Conservation (phyloP, 768 basidiomycete genomes). For the Tulasnella sp. region DNA sequence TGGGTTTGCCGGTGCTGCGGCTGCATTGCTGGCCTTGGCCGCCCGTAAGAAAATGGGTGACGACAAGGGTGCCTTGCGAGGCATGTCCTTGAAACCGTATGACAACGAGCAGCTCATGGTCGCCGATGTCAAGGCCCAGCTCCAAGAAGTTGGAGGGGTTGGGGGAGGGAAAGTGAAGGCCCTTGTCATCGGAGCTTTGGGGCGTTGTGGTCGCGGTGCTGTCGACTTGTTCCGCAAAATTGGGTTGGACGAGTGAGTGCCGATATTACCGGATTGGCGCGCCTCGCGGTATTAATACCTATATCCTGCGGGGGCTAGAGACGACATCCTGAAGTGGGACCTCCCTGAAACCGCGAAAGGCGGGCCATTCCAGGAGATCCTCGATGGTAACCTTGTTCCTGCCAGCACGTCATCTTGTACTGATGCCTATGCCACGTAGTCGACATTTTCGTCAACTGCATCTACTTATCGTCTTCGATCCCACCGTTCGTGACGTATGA, state of each 20-base stretch:
- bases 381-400: conserved; percentile 39
- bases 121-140: conserved; percentile 45
- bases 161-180: conserved; percentile 50
- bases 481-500: conserved; percentile 69
- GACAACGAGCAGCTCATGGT: conserved; percentile 79
- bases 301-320: conserved; percentile 37
- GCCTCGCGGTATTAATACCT: background rate
- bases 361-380: conserved; percentile 89
- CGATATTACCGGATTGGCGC: background rate
- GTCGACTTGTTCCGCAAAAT: conserved; percentile 93
- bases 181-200: conserved; percentile 91
- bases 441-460: conserved; percentile 98
- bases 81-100: conserved; percentile 53
- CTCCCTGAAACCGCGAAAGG: conserved; percentile 93
- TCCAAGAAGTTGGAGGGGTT: conserved; percentile 51
- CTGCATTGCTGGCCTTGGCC: conserved; percentile 65
- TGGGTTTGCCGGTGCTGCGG: conserved; percentile 82
- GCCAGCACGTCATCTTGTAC: background rate
- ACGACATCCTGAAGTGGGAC: conserved; percentile 96
- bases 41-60: conserved; percentile 41
- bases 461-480: conserved; percentile 80
- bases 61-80: conserved; percentile 38
- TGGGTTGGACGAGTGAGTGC: conserved; percentile 78
- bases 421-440: conserved; percentile 32
- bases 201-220: conserved; percentile 88